Conservation (phyloP, 768 basidiomycete genomes). For the Symmetrospora coprosmae region DNA sequence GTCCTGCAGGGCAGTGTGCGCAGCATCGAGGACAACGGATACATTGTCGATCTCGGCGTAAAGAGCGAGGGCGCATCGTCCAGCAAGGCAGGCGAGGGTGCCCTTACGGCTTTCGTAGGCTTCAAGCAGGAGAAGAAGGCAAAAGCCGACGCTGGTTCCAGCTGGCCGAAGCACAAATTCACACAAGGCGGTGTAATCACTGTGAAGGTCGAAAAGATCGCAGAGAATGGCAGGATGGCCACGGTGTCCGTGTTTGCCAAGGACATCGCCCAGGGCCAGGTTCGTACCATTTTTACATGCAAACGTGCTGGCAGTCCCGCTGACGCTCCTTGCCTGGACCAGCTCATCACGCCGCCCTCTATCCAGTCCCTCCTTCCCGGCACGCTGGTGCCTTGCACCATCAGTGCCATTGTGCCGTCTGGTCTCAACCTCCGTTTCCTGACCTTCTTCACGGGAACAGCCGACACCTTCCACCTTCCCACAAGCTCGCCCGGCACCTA, state of each 20-base stretch:
- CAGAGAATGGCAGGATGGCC: slow-evolving; percentile 65
- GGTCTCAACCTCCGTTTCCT: slow-evolving; percentile 80
- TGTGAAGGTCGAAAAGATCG: slow-evolving; percentile 52
- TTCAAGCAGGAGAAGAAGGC: slow-evolving; percentile 53
- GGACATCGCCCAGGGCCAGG: slow-evolving; percentile 46
- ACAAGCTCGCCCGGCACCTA: slow-evolving; percentile 36
- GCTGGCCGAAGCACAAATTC: slow-evolving; percentile 34
- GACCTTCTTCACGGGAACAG: slow-evolving; percentile 81
- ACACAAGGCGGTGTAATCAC: slow-evolving; percentile 56
- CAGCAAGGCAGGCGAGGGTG: background rate
- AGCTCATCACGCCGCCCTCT: slow-evolving; percentile 65
- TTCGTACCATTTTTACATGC: slow-evolving; percentile 34
- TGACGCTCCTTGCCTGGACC: no score
- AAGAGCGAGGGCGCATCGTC: slow-evolving; percentile 38
- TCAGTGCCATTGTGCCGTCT: slow-evolving; percentile 57
- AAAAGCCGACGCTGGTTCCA: slow-evolving; percentile 26
- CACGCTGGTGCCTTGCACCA: slow-evolving; percentile 59
- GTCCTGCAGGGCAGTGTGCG: slow-evolving; percentile 48
- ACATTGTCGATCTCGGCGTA: slow-evolving; percentile 71
- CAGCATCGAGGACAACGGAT: slow-evolving; percentile 87
- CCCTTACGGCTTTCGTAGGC: slow-evolving; percentile 62
- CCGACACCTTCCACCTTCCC: slow-evolving; percentile 63
- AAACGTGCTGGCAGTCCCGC: background rate
- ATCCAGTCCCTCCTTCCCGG: slow-evolving; percentile 77
- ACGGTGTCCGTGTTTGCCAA: slow-evolving; percentile 49